Evolutionary conservation across 768 basidiomycete genomes (phyloP).

Genomic region (Strobilomyces confusus): DNA sequence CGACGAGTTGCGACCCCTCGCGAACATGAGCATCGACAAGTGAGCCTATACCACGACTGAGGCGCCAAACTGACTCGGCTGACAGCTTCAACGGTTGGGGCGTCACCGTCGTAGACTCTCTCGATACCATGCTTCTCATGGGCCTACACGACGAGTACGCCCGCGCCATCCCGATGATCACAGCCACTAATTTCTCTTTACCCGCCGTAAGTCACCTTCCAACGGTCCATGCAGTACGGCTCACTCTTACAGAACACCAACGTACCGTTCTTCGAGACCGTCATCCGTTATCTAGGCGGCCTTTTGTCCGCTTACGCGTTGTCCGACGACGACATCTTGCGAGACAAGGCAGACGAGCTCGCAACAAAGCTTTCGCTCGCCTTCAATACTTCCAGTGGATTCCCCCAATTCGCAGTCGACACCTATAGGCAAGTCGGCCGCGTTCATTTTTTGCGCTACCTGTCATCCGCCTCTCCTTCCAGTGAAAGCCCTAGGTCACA

Average conservation of each 20-base stretch:
- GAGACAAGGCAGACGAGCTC: constrained; percentile 74
- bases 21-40: constrained; percentile 47
- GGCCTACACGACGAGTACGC: constrained; percentile 66
- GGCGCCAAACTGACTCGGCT: neutral
- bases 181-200: constrained; percentile 46
- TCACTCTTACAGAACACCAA: constrained; percentile 26
- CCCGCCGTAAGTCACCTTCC: constrained; percentile 33
- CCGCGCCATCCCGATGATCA: constrained; percentile 54
- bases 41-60: constrained; percentile 28
- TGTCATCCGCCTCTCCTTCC: constrained; percentile 3
- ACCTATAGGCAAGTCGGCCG: constrained; percentile 45
- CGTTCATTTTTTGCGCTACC: neutral
- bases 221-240: neutral
- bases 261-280: constrained; percentile 74
- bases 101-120: constrained; percentile 70
- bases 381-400: constrained; percentile 65
- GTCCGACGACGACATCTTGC: constrained; percentile 55
- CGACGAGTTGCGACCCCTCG: constrained; percentile 60
- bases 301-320: constrained; percentile 81
- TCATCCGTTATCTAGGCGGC: constrained; percentile 88
- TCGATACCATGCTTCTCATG: constrained; percentile 86
- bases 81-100: constrained; percentile 79
- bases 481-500: constrained; percentile 18
- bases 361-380: constrained; percentile 66
- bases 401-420: constrained; percentile 71